Percentiles rank a stretch among this genome's conserved stretches.
Evolutionary conservation across 1,284 basidiomycete species (phyloP).

Genomic region (Trametes hirsuta): DNA sequence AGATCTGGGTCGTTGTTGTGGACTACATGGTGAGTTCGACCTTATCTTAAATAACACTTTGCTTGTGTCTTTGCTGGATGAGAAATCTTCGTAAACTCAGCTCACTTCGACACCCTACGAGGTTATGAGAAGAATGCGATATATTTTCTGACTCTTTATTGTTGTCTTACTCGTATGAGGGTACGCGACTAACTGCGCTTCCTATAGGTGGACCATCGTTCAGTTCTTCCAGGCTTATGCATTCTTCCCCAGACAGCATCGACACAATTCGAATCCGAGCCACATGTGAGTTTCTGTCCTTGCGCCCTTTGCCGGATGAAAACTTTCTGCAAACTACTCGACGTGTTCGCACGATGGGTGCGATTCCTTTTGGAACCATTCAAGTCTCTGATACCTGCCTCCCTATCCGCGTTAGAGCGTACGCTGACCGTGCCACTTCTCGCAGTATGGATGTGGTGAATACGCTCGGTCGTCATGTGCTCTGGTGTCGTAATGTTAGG

Average conservation of each 20-base stretch:
- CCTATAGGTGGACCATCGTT: neutral
- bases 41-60: neutral
- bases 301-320: conserved; percentile 46
- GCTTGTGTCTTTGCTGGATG: conserved; percentile 41
- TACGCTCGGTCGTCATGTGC: neutral
- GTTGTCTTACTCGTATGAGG: conserved; percentile 2
- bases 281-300: conserved; percentile 3
- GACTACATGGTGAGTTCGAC: neutral
- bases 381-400: conserved; percentile 65
- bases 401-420: neutral
- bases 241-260: neutral
- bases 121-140: conserved; percentile 58
- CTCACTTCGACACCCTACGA: conserved; percentile 59
- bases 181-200: neutral
- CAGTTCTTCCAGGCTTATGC: too few relatives aligned
- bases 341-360: conserved; percentile 62
- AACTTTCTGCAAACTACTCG: conserved; percentile 49
- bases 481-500: too few relatives aligned
- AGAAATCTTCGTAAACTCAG: conserved; percentile 58
- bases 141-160: conserved; percentile 39
- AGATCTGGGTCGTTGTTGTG: too few relatives aligned
- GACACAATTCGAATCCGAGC: too few relatives aligned
- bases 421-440: neutral
- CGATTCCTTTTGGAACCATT: conserved; percentile 72
- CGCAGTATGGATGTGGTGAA: neutral